Evolutionary conservation across 2,329 filamentous ascomycete species (phyloP).

Genomic region (Diaporthe aspalathi): DNA sequence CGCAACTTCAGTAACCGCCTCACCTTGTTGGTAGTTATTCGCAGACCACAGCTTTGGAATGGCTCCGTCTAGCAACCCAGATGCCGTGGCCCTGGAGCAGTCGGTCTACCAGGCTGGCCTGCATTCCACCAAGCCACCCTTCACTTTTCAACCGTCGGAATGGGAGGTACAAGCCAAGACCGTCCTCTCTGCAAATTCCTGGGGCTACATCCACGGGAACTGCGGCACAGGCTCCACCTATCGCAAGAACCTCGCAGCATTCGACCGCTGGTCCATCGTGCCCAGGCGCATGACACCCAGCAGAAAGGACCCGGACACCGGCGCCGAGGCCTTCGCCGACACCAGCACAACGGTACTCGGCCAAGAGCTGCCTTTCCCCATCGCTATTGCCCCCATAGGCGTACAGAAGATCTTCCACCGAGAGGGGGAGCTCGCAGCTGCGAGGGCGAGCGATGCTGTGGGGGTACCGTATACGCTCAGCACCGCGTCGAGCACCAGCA

Average conservation of each 20-base stretch:
- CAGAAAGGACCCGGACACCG: background rate
- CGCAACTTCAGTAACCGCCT: too few relatives aligned
- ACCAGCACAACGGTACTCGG: slow-evolving; percentile 67
- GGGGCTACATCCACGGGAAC: slow-evolving; percentile 39
- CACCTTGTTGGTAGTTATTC: too few relatives aligned
- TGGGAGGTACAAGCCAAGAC: slow-evolving; percentile 36
- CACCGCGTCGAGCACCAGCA: slow-evolving; percentile 69
- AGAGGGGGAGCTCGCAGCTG: slow-evolving; percentile 71
- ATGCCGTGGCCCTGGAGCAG: slow-evolving; percentile 32
- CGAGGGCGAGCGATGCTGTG: slow-evolving; percentile 60
- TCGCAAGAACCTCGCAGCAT: slow-evolving; percentile 38
- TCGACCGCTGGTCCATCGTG: slow-evolving; percentile 37
- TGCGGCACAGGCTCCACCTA: slow-evolving; percentile 34
- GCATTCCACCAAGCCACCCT: slow-evolving; percentile 35
- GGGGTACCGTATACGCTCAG: slow-evolving; percentile 71
- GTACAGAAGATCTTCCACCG: slow-evolving; percentile 73
- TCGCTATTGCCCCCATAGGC: slow-evolving; percentile 73
- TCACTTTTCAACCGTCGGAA: slow-evolving; percentile 34
- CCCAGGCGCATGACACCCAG: slow-evolving; percentile 32
- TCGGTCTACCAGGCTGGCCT: slow-evolving; percentile 34
- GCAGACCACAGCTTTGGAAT: too few relatives aligned
- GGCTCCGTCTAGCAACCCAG: slow-evolving; percentile 15
- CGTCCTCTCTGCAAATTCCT: slow-evolving; percentile 38
- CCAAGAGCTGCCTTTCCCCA: slow-evolving; percentile 60
- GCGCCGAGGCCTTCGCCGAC: slow-evolving; percentile 35